Base-by-base conservation (phyloP, 331 rosid genomes). In the Rosa hybrid region DNA sequence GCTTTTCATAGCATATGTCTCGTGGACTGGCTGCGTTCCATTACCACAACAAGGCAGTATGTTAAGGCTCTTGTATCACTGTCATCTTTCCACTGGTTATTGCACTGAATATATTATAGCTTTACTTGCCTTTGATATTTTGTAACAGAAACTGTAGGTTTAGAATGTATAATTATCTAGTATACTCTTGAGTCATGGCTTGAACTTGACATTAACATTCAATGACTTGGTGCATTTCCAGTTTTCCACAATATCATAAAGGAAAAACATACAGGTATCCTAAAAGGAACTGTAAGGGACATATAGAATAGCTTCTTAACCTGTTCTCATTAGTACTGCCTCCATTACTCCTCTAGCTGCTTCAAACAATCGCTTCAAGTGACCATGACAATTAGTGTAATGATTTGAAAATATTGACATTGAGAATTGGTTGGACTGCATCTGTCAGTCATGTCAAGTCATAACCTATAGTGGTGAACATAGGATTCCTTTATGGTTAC, bases 11-110 rank as follows among this genome's bases (percentile, higher is more conserved):
- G 83, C 12, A 25, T 86, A 73, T 86, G 85, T 81, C 85, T 83
- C 21, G 71, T 67, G 77, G 89, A 86, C 68, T 86, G 89, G 85
- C 18, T 81, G 71, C 80, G 79, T 17, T 86, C 89, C 63, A 86
- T 81, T 62, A 81, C 87, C 81, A 83, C 87, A 69, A 74, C 83
- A 65, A 83, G 83, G 54, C 87, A 83, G 89, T 86, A 86, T n/a
- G 89, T 83, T 81, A 50, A 51, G n/a, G 65, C 76, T 80, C 78
- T 48, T 51, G 69, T 68, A 11, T 39, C 25, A 7, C 54, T 14
- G 59, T 21, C 45, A 11, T 21, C 48, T 77, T 59, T 18, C 51
- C 6, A 8, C 72, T 72, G 72, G 20, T 46, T 73, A 45, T 30
- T 41, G 62, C 72, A 46, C 42, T 23, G 68, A 68, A 39, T 78